Percentiles rank a stretch among this genome's conserved stretches.
These are phyloP conservation scores for Trichophyton mentagrophytes DNA, from an alignment of 2,329 filamentous ascomycete species.

Conservation along the genomic window DNA sequence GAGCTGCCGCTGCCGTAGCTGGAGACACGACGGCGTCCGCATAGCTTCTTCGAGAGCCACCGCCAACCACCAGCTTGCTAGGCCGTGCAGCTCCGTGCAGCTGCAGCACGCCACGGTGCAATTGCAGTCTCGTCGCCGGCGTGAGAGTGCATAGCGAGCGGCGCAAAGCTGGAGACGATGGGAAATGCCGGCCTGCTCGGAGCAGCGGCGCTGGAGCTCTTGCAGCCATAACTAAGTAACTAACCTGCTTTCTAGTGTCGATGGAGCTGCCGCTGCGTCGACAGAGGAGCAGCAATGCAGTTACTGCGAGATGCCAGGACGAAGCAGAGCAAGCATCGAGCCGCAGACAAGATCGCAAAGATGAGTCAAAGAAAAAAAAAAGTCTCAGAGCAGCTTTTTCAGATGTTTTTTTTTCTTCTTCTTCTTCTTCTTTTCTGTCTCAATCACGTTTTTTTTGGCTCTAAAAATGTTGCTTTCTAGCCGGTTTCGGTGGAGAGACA, in stretches of 20 bases:
- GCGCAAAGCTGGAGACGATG: not conserved
- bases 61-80: conserved; percentile 17
- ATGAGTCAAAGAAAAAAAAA: not conserved
- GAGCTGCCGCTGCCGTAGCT: conserved; percentile 11
- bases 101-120: not conserved
- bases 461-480: not conserved
- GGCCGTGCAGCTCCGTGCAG: conserved; percentile 12
- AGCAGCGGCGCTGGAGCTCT: conserved; percentile 7
- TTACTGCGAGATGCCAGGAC: not conserved
- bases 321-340: not conserved
- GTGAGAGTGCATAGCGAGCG: not conserved
- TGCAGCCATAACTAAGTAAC: not conserved
- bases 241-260: too few relatives aligned
- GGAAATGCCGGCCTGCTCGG: conserved; percentile 8
- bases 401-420: not conserved
- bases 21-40: conserved; percentile 40
- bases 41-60: conserved; percentile 35
- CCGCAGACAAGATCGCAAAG: not conserved
- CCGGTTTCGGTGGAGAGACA: conserved; percentile 1
- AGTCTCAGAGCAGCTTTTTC: too few relatives aligned
- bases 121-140: conserved; percentile 8
- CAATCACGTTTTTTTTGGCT: not conserved
- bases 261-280: not conserved
- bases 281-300: conserved; percentile 1
- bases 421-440: not conserved